phyloP scores from a whole-genome alignment of 352 stramenopile genomes.

The Globisporangium carolinianum region DNA sequence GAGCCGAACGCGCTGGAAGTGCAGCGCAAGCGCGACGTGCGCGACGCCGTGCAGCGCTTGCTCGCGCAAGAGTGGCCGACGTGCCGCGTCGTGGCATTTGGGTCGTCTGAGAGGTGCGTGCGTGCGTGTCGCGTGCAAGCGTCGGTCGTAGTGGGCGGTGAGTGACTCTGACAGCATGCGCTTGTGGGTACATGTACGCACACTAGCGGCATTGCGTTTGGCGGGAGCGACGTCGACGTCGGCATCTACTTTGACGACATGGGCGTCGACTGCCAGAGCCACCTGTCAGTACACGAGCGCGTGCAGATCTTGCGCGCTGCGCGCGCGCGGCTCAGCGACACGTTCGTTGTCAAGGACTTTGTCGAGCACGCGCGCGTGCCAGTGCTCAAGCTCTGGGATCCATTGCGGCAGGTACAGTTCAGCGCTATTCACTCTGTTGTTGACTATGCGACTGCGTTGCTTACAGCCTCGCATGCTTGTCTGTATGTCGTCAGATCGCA shows the following conservation, averaged over 20 bases:
- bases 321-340: constrained; percentile 26
- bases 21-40: constrained; percentile 39
- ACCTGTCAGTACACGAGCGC: constrained; percentile 51
- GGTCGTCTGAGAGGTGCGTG: constrained; percentile 68
- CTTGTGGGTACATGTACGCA: constrained; percentile 3
- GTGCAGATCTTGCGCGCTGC: constrained; percentile 49
- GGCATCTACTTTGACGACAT: constrained; percentile 79
- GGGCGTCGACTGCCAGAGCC: constrained; percentile 41
- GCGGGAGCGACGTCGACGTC: constrained; percentile 73
- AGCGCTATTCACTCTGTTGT: too few relatives aligned
- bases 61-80: constrained; percentile 49
- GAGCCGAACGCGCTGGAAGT: constrained; percentile 58
- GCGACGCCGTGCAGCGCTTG: constrained; percentile 40
- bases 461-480: too few relatives aligned
- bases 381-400: constrained; percentile 76
- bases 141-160: not conserved
- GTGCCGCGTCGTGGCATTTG: constrained; percentile 60
- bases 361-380: constrained; percentile 66
- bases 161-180: constrained; percentile 2
- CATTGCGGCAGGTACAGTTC: constrained; percentile 28
- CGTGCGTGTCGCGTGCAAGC: not conserved
- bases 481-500: constrained; percentile 22
- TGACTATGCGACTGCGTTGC: too few relatives aligned
- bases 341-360: constrained; percentile 67
- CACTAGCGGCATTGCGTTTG: constrained; percentile 59